A percentile compares a stretch with the other conserved stretches of the same genome.
phyloP scores from a whole-genome alignment of 768 basidiomycete genomes.

The Pleurotus sapidus region DNA sequence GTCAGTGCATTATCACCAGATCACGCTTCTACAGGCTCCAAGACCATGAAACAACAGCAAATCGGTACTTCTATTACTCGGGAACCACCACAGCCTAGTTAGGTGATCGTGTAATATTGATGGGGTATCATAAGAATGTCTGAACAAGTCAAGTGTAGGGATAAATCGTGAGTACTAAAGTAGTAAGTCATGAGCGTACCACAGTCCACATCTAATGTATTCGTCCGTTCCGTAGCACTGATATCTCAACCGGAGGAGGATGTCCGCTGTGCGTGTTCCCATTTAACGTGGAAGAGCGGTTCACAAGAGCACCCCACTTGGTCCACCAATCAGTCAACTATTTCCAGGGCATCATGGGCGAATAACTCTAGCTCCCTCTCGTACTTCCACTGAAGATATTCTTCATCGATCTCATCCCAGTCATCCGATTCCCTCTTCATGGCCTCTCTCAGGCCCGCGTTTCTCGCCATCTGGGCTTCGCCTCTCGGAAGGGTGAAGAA shows the following conservation, averaged over 20 bases:
- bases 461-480: conserved; percentile 41
- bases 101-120: too few relatives aligned
- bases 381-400: conserved; percentile 44
- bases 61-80: too few relatives aligned
- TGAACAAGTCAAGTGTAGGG: too few relatives aligned
- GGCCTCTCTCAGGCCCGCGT: conserved; percentile 35
- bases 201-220: neutral
- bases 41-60: too few relatives aligned
- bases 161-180: too few relatives aligned
- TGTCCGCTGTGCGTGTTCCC: neutral
- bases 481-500: conserved; percentile 44
- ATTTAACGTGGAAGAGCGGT: conserved; percentile 3
- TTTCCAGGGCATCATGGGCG: conserved; percentile 49
- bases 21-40: too few relatives aligned
- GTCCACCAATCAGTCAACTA: conserved; percentile 67
- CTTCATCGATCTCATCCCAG: conserved; percentile 44
- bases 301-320: conserved; percentile 36
- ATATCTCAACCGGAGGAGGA: neutral
- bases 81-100: too few relatives aligned
- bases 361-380: conserved; percentile 49
- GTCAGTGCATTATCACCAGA: too few relatives aligned
- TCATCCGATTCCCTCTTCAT: conserved; percentile 22
- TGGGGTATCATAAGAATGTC: too few relatives aligned
- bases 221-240: neutral
- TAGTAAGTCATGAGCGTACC: too few relatives aligned